phyloP scores from a whole-genome alignment of 495 filamentous ascomycete species.

The Aspergillus hancockii region DNA sequence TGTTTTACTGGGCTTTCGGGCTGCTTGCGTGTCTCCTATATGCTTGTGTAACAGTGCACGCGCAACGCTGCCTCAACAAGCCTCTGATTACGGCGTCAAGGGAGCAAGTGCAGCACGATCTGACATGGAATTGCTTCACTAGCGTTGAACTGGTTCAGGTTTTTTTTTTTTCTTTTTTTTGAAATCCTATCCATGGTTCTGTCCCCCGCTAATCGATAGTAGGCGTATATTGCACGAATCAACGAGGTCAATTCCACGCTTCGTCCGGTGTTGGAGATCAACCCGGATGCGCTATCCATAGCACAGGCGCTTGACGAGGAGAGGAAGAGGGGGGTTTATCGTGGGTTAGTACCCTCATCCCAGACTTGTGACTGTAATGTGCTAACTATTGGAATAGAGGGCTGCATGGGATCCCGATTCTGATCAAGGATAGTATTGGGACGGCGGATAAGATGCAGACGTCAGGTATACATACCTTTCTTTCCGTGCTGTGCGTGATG shows the following conservation, averaged over 20 bases:
- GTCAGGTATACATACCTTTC: conserved; percentile 32
- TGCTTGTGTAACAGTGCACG: neutral
- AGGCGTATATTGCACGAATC: conserved; percentile 56
- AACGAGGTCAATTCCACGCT: conserved; percentile 53
- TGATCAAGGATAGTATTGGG: conserved; percentile 70
- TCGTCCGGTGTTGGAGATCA: conserved; percentile 55
- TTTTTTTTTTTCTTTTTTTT: conserved; percentile 7
- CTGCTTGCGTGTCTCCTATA: conserved; percentile 2
- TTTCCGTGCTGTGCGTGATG: conserved; percentile 18
- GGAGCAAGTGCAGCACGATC: conserved; percentile 26
- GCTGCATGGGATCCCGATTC: conserved; percentile 66
- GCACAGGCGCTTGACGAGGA: conserved; percentile 53
- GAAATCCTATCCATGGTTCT: neutral
- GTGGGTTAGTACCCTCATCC: conserved; percentile 34
- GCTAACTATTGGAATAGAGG: conserved; percentile 31
- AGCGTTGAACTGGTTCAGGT: conserved; percentile 60
- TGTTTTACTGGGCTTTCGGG: neutral
- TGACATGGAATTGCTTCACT: conserved; percentile 46
- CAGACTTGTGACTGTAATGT: neutral
- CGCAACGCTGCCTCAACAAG: conserved; percentile 5
- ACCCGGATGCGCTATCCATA: conserved; percentile 56
- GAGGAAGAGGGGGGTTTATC: conserved; percentile 43
- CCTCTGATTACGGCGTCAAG: conserved; percentile 49
- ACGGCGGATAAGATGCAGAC: conserved; percentile 66
- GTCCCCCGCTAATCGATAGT: neutral